Conservation (phyloP, 495 filamentous ascomycete genomes). For the Penicillium pulvis region DNA sequence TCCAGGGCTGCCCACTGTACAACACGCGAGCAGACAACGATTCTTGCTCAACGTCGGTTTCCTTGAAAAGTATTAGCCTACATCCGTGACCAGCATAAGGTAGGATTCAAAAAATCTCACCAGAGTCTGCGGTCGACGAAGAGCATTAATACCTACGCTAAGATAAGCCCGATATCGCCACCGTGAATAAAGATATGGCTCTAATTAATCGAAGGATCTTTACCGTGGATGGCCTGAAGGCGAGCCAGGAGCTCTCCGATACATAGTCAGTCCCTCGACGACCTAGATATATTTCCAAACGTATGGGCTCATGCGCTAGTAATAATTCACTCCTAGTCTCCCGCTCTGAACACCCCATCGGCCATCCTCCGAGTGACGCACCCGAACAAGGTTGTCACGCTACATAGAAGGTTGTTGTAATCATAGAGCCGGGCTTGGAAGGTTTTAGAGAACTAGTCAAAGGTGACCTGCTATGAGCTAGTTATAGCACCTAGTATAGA, state of each 20-base stretch:
- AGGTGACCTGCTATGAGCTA: constrained; percentile 38
- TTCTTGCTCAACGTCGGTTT: constrained; percentile 10
- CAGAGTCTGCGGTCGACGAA: constrained; percentile 35
- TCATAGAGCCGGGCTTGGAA: constrained; percentile 49
- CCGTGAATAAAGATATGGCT: constrained; percentile 40
- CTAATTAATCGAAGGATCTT: constrained; percentile 22
- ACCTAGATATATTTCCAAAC: constrained; percentile 42
- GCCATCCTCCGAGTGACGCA: constrained; percentile 39
- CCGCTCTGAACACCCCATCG: constrained; percentile 44
- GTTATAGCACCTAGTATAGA: constrained; percentile 36
- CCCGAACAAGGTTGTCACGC: constrained; percentile 26
- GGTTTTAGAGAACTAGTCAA: constrained; percentile 48
- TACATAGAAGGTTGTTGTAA: constrained; percentile 41
- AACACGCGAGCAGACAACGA: constrained; percentile 39
- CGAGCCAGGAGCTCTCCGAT: constrained; percentile 41
- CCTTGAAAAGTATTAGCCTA: constrained; percentile 17
- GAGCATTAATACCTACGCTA: constrained; percentile 30
- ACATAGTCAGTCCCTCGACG: constrained; percentile 38
- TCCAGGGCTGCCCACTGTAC: constrained; percentile 38
- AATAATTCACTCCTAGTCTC: constrained; percentile 52
- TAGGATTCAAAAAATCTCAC: constrained; percentile 23
- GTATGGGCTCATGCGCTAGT: constrained; percentile 41
- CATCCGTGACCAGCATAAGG: not conserved
- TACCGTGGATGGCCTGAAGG: constrained; percentile 33
- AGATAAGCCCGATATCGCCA: constrained; percentile 35